Percentiles rank a stretch among this genome's conserved stretches.
Conservation (phyloP, 805 yeast species). For the Saturnispora dispora region DNA sequence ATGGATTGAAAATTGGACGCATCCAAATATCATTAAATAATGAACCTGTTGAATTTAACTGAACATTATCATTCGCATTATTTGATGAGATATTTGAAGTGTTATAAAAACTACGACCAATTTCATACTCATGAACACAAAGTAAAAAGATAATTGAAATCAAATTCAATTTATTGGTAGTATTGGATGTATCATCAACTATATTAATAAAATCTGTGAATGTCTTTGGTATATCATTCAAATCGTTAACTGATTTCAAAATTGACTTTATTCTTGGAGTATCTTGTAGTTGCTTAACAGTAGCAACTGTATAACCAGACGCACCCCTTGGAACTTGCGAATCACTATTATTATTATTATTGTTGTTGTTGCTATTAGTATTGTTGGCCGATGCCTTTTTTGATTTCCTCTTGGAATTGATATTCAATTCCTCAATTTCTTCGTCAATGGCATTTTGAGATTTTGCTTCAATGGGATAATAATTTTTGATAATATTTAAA, state of each 20-base stretch:
- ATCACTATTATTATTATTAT: neutral
- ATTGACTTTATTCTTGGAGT: constrained; percentile 90
- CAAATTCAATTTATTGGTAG: constrained; percentile 37
- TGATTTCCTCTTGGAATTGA: constrained; percentile 10
- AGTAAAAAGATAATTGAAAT: constrained; percentile 68
- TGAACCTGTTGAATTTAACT: constrained; percentile 23
- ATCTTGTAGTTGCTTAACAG: constrained; percentile 79
- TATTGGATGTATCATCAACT: constrained; percentile 13
- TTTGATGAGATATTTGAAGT: constrained; percentile 12
- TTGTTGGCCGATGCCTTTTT: neutral
- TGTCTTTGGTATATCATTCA: constrained; percentile 38
- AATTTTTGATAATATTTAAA: constrained; percentile 21
- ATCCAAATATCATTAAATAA: constrained; percentile 70
- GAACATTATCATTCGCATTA: constrained; percentile 4
- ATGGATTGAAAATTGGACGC: constrained; percentile 49
- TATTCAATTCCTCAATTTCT: constrained; percentile 5
- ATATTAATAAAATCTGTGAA: constrained; percentile 35
- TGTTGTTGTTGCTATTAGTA: neutral
- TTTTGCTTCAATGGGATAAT: constrained; percentile 17
- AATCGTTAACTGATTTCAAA: constrained; percentile 78
- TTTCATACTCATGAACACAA: constrained; percentile 45
- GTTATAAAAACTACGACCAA: constrained; percentile 22
- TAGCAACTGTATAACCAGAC: constrained; percentile 28
- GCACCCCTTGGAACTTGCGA: neutral
- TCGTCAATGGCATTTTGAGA: constrained; percentile 15